Percentiles rank a stretch among this genome's conserved stretches.
phyloP scores from a whole-genome alignment of 2,329 filamentous ascomycete species.

The Alternaria sp. region DNA sequence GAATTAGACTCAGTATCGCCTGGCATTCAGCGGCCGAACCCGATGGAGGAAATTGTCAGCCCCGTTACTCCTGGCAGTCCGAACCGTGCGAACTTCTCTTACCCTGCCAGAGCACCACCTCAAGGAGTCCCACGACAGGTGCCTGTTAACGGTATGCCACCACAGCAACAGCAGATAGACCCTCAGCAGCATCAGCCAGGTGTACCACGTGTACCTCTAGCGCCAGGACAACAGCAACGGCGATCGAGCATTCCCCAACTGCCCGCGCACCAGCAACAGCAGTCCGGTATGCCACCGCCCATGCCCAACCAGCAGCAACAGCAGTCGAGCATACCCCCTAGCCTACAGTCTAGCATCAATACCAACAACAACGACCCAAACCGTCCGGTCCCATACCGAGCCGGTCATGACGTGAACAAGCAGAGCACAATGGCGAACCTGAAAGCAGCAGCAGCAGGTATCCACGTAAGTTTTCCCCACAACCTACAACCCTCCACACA shows the following conservation, averaged over 20 bases:
- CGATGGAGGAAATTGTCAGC: conserved; percentile 37
- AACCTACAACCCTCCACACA: neutral
- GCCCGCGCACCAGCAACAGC: conserved; percentile 21
- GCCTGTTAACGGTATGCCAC: conserved; percentile 17
- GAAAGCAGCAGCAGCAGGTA: conserved; percentile 47
- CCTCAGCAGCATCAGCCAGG: conserved; percentile 19
- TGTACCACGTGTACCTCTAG: conserved; percentile 10
- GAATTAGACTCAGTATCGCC: conserved; percentile 48
- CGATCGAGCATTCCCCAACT: conserved; percentile 12
- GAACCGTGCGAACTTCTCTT: conserved; percentile 47
- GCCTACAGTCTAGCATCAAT: conserved; percentile 14
- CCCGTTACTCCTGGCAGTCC: conserved; percentile 43
- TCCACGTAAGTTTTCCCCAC: conserved; percentile 40
- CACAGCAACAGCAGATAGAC: conserved; percentile 7
- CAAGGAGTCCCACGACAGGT: conserved; percentile 45
- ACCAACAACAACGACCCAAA: conserved; percentile 22
- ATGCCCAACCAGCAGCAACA: conserved; percentile 15
- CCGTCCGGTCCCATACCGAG: conserved; percentile 34
- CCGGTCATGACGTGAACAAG: conserved; percentile 38
- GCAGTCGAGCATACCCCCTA: conserved; percentile 5
- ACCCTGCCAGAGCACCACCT: conserved; percentile 45
- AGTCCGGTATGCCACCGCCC: conserved; percentile 24
- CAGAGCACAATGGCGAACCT: conserved; percentile 46
- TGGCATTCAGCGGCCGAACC: conserved; percentile 46
- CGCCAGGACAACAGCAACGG: conserved; percentile 8